Conservation (phyloP, 2,329 filamentous ascomycete species). For the Talaromyces piceae region DNA sequence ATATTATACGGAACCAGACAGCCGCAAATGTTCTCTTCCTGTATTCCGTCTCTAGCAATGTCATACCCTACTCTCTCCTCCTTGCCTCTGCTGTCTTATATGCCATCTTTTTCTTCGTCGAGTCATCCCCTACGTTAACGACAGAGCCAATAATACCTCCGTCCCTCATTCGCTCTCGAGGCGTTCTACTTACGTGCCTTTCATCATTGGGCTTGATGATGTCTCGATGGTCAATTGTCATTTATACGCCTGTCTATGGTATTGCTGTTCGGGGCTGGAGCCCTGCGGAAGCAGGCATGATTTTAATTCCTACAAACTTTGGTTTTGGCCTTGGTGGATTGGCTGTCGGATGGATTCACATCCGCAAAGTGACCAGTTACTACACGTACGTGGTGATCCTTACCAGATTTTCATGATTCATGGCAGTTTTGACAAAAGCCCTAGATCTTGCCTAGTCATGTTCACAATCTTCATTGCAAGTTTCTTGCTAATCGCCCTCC, state of each 20-base stretch:
- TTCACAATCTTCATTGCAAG: constrained; percentile 56
- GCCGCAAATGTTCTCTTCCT: constrained; percentile 64
- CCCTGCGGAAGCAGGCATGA: constrained; percentile 63
- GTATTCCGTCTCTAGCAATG: constrained; percentile 58
- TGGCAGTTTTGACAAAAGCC: not conserved
- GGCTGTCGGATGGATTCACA: constrained; percentile 66
- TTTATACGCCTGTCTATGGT: constrained; percentile 73
- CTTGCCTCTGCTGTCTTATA: constrained; percentile 53
- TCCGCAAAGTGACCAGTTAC: constrained; percentile 65
- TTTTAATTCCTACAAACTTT: constrained; percentile 72
- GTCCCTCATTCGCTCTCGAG: constrained; percentile 59
- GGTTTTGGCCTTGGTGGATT: constrained; percentile 72
- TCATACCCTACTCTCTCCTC: constrained; percentile 54
- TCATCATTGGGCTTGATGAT: constrained; percentile 73
- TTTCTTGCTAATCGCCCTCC: constrained; percentile 49
- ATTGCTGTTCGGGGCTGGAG: constrained; percentile 65
- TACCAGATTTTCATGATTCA: not conserved
- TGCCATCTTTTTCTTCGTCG: constrained; percentile 51
- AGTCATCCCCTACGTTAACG: constrained; percentile 49
- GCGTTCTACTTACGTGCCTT: constrained; percentile 65
- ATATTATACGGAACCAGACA: constrained; percentile 37
- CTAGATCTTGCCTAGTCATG: constrained; percentile 49
- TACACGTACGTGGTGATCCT: constrained; percentile 43
- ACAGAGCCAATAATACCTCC: constrained; percentile 69
- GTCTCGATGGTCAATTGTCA: constrained; percentile 70